phyloP scores from a whole-genome alignment of 148 eudicot genomes.

The Spergularia bocconei region DNA sequence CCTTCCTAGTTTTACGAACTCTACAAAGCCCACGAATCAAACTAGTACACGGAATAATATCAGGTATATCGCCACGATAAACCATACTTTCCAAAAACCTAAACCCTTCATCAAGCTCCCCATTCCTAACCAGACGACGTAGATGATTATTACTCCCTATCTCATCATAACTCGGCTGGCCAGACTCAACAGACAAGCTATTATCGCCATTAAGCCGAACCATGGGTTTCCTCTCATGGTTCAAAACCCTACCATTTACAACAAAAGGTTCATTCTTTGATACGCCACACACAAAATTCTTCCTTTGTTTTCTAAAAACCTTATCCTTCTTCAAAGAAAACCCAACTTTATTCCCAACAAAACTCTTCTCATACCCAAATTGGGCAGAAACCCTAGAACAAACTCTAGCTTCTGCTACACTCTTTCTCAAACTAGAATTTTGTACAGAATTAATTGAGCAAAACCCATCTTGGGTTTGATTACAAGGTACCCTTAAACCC shows the following conservation, averaged over 20 bases:
- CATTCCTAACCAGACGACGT: constrained; percentile 49
- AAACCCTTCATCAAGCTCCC: constrained; percentile 56
- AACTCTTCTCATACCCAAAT: constrained; percentile 23
- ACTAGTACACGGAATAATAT: constrained; percentile 60
- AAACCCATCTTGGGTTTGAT: constrained; percentile 55
- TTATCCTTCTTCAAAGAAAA: constrained; percentile 25
- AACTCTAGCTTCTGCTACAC: constrained; percentile 22
- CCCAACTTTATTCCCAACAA: constrained; percentile 20
- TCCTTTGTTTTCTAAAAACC: constrained; percentile 25
- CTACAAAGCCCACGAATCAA: constrained; percentile 68
- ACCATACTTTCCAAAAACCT: constrained; percentile 54
- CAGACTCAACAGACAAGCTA: constrained; percentile 4
- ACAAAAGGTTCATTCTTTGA: constrained; percentile 39
- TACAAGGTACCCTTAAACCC: constrained; percentile 38
- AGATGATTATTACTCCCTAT: constrained; percentile 51
- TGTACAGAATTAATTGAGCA: constrained; percentile 40
- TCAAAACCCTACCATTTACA: constrained; percentile 35
- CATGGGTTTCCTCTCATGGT: constrained; percentile 28
- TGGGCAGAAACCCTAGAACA: constrained; percentile 34
- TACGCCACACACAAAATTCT: constrained; percentile 34
- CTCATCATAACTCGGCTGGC: constrained; percentile 39
- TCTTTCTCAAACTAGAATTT: constrained; percentile 14
- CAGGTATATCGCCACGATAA: constrained; percentile 58
- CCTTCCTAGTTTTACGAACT: constrained; percentile 51
- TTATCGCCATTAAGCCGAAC: constrained; percentile 20